Percentiles rank a stretch among this genome's conserved stretches.
Evolutionary conservation across 306 rosid genomes (phyloP).

Genomic region (Fagus crenata): DNA sequence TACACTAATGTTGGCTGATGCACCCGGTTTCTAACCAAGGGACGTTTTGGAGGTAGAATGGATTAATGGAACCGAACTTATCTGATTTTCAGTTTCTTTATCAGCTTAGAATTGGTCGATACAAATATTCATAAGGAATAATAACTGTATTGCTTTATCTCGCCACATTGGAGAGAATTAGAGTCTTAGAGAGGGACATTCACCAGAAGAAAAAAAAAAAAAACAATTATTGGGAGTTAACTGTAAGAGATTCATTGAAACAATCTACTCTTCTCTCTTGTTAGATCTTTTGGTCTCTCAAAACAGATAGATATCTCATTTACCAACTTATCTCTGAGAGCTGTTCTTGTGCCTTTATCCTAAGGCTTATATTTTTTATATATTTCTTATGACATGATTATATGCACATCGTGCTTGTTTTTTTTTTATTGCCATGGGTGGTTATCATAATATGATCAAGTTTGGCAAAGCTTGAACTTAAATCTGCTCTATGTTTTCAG

Average conservation of each 20-base stretch:
- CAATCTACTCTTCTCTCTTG: background rate
- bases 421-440: background rate
- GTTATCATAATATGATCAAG: background rate
- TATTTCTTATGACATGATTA: background rate
- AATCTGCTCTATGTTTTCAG: constrained; percentile 47
- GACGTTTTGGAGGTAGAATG: background rate
- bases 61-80: background rate
- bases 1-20: background rate
- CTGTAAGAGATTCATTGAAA: background rate
- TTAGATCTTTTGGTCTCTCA: background rate
- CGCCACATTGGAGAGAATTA: background rate
- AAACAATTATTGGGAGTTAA: background rate
- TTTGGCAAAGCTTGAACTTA: background rate
- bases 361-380: background rate
- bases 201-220: background rate
- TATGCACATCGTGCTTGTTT: background rate
- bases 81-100: background rate
- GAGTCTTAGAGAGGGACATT: constrained; percentile 1
- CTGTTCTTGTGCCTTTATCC: background rate
- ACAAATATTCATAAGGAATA: background rate
- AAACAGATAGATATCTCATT: background rate
- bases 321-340: background rate
- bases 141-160: background rate
- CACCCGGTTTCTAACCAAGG: background rate
- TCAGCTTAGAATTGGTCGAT: background rate